A percentile compares a stretch with the other conserved stretches of the same genome.
These are phyloP conservation scores for Gastrolobium villosum DNA, from an alignment of 306 rosid genomes.

Conservation along the genomic window DNA sequence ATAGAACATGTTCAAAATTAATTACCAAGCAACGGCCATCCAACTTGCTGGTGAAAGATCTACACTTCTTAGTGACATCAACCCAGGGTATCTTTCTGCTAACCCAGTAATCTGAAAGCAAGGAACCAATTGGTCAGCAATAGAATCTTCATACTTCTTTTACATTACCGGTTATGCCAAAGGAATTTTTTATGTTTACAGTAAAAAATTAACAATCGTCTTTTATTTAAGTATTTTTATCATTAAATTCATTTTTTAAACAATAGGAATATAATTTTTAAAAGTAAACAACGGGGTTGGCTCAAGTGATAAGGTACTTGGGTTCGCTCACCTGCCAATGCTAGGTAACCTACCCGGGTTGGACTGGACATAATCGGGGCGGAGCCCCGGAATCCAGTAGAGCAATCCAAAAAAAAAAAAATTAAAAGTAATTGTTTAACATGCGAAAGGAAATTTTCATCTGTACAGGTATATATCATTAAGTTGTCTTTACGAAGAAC, in stretches of 20 bases:
- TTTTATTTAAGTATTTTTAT: background rate
- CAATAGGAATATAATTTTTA: no score
- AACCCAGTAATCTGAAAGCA: conserved; percentile 74
- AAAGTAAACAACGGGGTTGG: no score
- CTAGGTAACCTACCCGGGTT: no score
- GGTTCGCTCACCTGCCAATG: no score
- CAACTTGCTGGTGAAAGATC: conserved; percentile 99
- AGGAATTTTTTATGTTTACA: background rate
- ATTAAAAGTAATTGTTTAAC: no score
- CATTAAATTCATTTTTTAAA: background rate
- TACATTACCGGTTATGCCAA: background rate
- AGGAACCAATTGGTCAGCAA: conserved; percentile 31
- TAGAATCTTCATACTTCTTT: conserved; percentile 33
- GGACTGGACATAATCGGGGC: no score
- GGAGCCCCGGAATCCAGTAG: no score
- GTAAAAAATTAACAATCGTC: background rate
- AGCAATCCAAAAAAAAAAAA: no score
- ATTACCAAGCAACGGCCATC: conserved; percentile 96
- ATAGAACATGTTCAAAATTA: background rate
- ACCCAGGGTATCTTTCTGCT: conserved; percentile 85
- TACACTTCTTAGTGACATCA: conserved; percentile 91
- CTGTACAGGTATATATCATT: background rate
- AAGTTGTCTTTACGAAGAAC: background rate
- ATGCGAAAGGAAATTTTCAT: no score
- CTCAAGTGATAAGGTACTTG: no score